A percentile compares a stretch with the other conserved stretches of the same genome.
Conservation (phyloP, 305 asterid species). For the Rubia tinctorum region DNA sequence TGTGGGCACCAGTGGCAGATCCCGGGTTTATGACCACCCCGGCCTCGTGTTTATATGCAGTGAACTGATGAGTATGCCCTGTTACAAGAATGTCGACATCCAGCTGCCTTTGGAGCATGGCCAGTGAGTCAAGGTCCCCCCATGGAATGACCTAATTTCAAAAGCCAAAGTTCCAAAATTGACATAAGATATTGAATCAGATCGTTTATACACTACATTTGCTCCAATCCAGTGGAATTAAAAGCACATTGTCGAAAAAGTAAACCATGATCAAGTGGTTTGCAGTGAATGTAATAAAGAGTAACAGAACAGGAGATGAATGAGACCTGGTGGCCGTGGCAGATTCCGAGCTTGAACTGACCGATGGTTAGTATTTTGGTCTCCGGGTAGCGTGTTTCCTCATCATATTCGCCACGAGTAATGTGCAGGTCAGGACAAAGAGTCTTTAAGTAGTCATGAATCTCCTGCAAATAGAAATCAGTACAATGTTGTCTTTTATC, state of each 20-base stretch:
- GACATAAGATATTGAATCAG: not conserved
- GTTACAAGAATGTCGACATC: conserved; percentile 97
- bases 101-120: conserved; percentile 97
- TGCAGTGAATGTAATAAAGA: conserved; percentile 1
- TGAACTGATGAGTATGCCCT: conserved; percentile 96
- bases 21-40: conserved; percentile 98
- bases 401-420: conserved; percentile 93
- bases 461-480: conserved; percentile 26
- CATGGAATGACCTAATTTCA: conserved; percentile 86
- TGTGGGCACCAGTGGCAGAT: conserved; percentile 97
- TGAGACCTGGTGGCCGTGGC: conserved; percentile 98
- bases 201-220: not conserved
- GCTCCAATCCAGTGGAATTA: not conserved
- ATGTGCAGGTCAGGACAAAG: conserved; percentile 90
- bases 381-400: conserved; percentile 87
- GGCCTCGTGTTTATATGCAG: conserved; percentile 97
- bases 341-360: conserved; percentile 93
- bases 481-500: not conserved
- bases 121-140: conserved; percentile 97
- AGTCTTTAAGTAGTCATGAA: conserved; percentile 90
- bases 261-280: not conserved
- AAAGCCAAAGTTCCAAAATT: conserved; percentile 7
- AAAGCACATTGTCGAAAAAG: not conserved
- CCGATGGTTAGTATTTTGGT: conserved; percentile 91
- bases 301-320: conserved; percentile 20